Percentiles rank a stretch among this genome's conserved stretches.
These are phyloP conservation scores for Apiospora saccharicola DNA, from an alignment of 2,329 filamentous ascomycete species.

Conservation along the genomic window DNA sequence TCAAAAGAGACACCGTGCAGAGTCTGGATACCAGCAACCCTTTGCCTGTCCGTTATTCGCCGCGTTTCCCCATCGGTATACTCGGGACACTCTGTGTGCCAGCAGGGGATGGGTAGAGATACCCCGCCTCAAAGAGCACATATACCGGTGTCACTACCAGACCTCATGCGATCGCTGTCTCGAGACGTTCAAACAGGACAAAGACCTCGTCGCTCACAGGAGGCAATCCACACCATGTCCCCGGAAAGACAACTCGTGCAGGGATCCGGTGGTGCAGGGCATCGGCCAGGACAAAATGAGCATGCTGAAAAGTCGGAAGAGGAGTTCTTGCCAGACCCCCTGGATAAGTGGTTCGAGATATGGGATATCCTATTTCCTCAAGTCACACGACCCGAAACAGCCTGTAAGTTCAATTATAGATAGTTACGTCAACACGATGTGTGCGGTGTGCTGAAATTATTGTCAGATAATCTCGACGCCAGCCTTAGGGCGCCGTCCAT, in stretches of 20 bases:
- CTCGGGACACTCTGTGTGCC: background rate
- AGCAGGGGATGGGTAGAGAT: conserved; percentile 11
- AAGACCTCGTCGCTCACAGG: background rate
- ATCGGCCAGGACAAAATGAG: conserved; percentile 1
- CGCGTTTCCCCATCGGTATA: background rate
- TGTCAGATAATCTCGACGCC: background rate
- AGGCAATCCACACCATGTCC: background rate
- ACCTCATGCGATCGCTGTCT: conserved; percentile 5
- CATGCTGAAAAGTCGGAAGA: conserved; percentile 8
- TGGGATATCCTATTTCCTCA: background rate
- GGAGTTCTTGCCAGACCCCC: background rate
- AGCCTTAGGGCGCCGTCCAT: background rate
- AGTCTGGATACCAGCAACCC: background rate
- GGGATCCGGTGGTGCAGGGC: background rate
- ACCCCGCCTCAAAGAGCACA: conserved; percentile 22
- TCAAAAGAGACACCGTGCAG: background rate
- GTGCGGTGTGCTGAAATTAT: background rate
- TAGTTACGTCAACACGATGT: background rate
- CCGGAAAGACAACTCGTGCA: background rate
- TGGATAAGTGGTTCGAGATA: conserved; percentile 8
- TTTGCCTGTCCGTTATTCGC: background rate
- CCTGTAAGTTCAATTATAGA: background rate
- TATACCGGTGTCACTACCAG: conserved; percentile 7
- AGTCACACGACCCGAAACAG: background rate
- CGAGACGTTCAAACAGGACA: conserved; percentile 19